These are phyloP conservation scores for Aspergillus ustus DNA, from an alignment of 2,329 filamentous ascomycete species.

Conservation along the genomic window DNA sequence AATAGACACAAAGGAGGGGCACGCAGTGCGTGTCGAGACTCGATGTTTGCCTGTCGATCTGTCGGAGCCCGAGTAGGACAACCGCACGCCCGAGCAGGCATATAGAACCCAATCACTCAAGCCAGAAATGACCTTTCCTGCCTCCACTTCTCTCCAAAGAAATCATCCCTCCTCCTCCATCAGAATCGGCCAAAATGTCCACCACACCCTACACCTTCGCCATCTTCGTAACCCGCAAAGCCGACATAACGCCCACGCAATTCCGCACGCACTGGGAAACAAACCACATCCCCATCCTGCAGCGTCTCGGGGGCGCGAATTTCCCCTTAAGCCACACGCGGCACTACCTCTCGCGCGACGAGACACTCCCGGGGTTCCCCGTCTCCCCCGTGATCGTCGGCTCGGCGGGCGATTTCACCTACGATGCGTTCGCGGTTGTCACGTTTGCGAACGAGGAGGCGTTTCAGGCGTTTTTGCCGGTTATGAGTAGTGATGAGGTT, in stretches of 20 bases:
- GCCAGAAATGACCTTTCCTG: no score
- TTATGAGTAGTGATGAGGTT: neutral
- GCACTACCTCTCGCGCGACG: constrained; percentile 1
- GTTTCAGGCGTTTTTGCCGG: neutral
- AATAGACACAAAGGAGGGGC: no score
- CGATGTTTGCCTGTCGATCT: no score
- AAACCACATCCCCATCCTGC: neutral
- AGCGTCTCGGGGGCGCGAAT: neutral
- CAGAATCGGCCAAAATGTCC: no score
- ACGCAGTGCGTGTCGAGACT: no score
- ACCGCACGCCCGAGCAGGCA: no score
- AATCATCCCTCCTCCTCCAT: no score
- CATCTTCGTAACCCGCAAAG: neutral
- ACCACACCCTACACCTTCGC: neutral
- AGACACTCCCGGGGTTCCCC: neutral
- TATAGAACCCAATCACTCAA: no score
- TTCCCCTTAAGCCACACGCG: neutral
- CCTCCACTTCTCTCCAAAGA: no score
- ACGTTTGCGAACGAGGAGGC: neutral
- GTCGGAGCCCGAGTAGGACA: no score
- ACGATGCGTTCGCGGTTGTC: constrained; percentile 5
- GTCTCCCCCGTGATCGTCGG: neutral
- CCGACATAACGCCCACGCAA: neutral
- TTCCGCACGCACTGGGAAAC: constrained; percentile 1
- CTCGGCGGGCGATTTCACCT: neutral